These are phyloP conservation scores for Mycena latifolia DNA, from an alignment of 768 basidiomycete genomes.

Conservation along the genomic window DNA sequence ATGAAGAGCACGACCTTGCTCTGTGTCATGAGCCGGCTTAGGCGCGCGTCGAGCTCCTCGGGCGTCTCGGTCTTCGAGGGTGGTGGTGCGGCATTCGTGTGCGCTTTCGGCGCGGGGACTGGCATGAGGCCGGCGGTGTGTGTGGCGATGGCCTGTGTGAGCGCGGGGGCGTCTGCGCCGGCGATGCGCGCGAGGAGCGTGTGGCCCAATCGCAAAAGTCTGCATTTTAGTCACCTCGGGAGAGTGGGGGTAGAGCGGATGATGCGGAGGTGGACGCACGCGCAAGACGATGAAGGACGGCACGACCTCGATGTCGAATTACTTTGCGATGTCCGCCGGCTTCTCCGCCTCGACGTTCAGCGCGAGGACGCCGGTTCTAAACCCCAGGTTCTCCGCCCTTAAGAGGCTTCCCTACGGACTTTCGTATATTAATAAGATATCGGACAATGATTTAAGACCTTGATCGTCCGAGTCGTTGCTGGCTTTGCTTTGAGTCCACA, in stretches of 20 bases:
- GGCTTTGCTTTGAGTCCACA: too few species aligned
- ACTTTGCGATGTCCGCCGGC: conserved; percentile 88
- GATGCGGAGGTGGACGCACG: conserved; percentile 69
- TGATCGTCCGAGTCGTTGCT: too few species aligned
- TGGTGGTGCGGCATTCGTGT: neutral
- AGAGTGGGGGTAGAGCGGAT: neutral
- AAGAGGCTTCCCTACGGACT: too few species aligned
- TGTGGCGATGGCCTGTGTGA: conserved; percentile 72
- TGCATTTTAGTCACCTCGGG: neutral
- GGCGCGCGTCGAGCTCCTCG: conserved; percentile 76
- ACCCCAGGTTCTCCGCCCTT: too few species aligned
- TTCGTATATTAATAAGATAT: too few species aligned
- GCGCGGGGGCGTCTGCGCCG: conserved; percentile 81
- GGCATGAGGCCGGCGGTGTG: conserved; percentile 56
- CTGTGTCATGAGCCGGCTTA: conserved; percentile 82
- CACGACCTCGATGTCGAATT: conserved; percentile 92
- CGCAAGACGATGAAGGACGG: conserved; percentile 87
- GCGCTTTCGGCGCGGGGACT: conserved; percentile 62
- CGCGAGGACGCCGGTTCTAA: conserved; percentile 79
- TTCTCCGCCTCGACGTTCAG: conserved; percentile 89
- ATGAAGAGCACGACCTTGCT: conserved; percentile 88
- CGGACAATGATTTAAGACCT: too few species aligned
- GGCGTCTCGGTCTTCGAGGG: conserved; percentile 44
- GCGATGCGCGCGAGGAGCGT: conserved; percentile 79
- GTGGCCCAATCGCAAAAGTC: neutral